These are phyloP conservation scores for Phytopythium vexans DNA, from an alignment of 352 stramenopile genomes.

Conservation along the genomic window DNA sequence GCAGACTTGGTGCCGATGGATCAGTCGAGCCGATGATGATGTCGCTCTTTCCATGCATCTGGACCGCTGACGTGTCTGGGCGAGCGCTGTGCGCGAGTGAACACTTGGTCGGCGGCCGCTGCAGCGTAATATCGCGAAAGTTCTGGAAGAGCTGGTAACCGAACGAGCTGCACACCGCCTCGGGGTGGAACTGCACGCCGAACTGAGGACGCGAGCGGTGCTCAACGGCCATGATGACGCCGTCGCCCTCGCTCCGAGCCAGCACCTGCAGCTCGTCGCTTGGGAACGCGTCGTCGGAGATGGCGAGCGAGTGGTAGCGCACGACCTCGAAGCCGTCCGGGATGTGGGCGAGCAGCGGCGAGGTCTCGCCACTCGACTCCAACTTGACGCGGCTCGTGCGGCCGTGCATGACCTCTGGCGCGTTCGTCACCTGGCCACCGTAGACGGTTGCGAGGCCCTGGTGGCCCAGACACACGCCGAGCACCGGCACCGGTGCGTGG, in stretches of 20 bases:
- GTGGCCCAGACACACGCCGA: conserved; percentile 98
- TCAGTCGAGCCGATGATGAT: too few species aligned
- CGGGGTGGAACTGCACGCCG: conserved; percentile 97
- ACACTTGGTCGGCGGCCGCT: conserved; percentile 35
- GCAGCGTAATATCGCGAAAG: conserved; percentile 74
- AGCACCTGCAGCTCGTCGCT: conserved; percentile 42
- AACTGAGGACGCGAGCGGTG: conserved; percentile 88
- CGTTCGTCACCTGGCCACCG: conserved; percentile 76
- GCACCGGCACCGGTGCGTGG: conserved; percentile 68
- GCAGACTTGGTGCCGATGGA: too few species aligned
- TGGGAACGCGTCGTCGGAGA: conserved; percentile 47
- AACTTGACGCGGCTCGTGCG: conserved; percentile 79
- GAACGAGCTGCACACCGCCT: conserved; percentile 90
- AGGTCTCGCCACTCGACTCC: conserved; percentile 12
- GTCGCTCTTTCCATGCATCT: too few species aligned
- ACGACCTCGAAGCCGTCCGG: conserved; percentile 89
- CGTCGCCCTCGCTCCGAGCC: conserved; percentile 55
- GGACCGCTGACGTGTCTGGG: conserved; percentile 6
- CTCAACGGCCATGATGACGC: conserved; percentile 88
- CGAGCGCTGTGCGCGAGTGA: conserved; percentile 44
- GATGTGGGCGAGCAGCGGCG: conserved; percentile 52
- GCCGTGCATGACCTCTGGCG: conserved; percentile 92
- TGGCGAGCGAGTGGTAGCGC: conserved; percentile 95
- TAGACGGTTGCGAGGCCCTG: conserved; percentile 92
- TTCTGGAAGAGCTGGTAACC: conserved; percentile 89